Evolutionary conservation across 257 asterid genomes (phyloP).

Genomic region (Solanum tarijense): DNA sequence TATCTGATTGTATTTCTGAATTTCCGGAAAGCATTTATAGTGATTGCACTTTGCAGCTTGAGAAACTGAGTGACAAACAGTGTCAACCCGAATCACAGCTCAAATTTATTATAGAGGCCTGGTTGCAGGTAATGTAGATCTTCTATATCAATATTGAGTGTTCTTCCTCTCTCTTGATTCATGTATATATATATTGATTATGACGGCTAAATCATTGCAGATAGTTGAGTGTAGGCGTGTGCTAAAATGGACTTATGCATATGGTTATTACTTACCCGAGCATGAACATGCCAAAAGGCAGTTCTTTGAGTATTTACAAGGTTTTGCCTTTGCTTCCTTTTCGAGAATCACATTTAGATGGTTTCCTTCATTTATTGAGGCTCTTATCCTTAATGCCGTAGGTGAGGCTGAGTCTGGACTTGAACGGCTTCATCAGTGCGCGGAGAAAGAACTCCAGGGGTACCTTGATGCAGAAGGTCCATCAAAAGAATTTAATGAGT

Average conservation of each 20-base stretch:
- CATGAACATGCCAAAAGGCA: slow-evolving; percentile 66
- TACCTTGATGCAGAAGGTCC: slow-evolving; percentile 71
- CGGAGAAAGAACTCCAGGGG: slow-evolving; percentile 80
- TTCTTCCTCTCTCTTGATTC: slow-evolving; percentile 4
- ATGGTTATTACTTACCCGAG: slow-evolving; percentile 84
- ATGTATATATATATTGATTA: slow-evolving; percentile 3
- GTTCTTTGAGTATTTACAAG: slow-evolving; percentile 92
- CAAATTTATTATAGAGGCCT: slow-evolving; percentile 89
- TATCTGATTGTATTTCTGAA: neutral
- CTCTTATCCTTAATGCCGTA: slow-evolving; percentile 17
- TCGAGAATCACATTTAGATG: neutral
- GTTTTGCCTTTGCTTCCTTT: slow-evolving; percentile 18
- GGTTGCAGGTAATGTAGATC: slow-evolving; percentile 68
- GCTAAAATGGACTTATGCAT: slow-evolving; percentile 89
- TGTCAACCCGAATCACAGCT: slow-evolving; percentile 95
- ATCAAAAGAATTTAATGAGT: slow-evolving; percentile 68
- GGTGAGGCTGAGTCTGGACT: slow-evolving; percentile 98
- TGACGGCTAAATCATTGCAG: slow-evolving; percentile 26
- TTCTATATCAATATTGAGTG: neutral
- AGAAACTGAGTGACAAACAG: slow-evolving; percentile 76
- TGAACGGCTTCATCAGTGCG: slow-evolving; percentile 96
- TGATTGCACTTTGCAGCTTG: slow-evolving; percentile 51
- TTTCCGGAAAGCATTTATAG: neutral
- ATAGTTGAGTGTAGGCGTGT: slow-evolving; percentile 96
- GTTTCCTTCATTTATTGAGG: neutral